These are phyloP conservation scores for Cornus florida DNA, from an alignment of 148 eudicot species.

Conservation along the genomic window DNA sequence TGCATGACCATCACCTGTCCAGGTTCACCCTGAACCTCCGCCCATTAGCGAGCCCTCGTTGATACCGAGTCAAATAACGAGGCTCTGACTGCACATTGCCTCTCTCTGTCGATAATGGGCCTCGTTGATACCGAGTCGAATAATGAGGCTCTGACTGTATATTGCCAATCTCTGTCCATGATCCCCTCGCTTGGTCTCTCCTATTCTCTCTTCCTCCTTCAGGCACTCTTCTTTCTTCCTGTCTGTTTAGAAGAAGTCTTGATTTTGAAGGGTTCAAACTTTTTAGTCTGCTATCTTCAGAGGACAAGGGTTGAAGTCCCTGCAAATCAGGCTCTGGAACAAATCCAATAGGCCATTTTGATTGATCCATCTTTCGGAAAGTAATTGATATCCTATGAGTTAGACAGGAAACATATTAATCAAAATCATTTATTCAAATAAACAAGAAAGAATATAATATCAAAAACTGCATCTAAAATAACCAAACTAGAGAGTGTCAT, in stretches of 20 bases:
- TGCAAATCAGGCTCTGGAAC: conserved; percentile 50
- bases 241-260: conserved; percentile 12
- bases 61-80: conserved; percentile 18
- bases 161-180: too few relatives aligned
- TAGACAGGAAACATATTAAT: not conserved
- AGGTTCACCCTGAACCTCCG: conserved; percentile 18
- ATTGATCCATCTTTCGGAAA: conserved; percentile 60
- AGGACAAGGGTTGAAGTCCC: conserved; percentile 43
- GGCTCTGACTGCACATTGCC: conserved; percentile 15
- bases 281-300: conserved; percentile 22
- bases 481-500: not conserved
- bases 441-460: not conserved
- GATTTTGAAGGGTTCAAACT: conserved; percentile 17
- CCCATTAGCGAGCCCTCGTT: conserved; percentile 28
- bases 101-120: too few relatives aligned
- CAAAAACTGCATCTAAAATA: not conserved
- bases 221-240: conserved; percentile 12
- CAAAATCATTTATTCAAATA: conserved; percentile 2
- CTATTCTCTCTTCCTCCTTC: conserved; percentile 14
- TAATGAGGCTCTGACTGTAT: too few relatives aligned
- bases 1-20: conserved; percentile 14
- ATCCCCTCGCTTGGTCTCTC: conserved; percentile 19
- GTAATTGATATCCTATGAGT: conserved; percentile 57
- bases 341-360: conserved; percentile 45
- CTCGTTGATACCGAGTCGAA: too few relatives aligned